Evolutionary conservation across 1,284 basidiomycete genomes (phyloP).

Genomic region (Ceratobasidium sp.): DNA sequence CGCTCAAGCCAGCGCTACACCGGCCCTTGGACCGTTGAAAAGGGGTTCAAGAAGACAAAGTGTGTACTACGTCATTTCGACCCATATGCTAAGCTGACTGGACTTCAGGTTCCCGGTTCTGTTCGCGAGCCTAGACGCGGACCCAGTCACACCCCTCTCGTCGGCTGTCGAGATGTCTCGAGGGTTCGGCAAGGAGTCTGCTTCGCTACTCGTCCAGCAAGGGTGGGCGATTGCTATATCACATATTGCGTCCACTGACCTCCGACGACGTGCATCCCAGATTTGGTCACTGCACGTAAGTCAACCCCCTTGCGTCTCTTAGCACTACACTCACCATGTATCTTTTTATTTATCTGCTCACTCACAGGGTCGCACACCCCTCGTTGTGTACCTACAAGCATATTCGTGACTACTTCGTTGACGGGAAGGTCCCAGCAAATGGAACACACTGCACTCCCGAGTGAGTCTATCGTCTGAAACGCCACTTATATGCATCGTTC

Average conservation of each 20-base stretch:
- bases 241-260: too few species aligned
- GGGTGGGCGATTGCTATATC: conserved; percentile 50
- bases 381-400: conserved; percentile 51
- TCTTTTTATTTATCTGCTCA: not conserved
- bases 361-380: conserved; percentile 49
- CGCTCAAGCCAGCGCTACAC: conserved; percentile 31
- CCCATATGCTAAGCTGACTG: not conserved
- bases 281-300: too few species aligned
- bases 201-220: conserved; percentile 50
- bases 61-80: not conserved
- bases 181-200: conserved; percentile 50
- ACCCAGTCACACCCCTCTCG: conserved; percentile 53
- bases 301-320: too few species aligned
- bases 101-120: conserved; percentile 49
- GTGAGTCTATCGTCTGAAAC: not conserved
- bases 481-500: not conserved
- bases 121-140: conserved; percentile 51
- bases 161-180: conserved; percentile 50
- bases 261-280: too few species aligned
- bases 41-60: conserved; percentile 30
- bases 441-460: conserved; percentile 49
- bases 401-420: conserved; percentile 50
- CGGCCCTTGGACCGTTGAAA: conserved; percentile 27
- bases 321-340: too few species aligned
- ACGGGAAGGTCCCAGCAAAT: conserved; percentile 50